Evolutionary conservation across 345 rosid genomes (phyloP), one percentile per base, ranked within the genome.

Genomic region (Diplotaxis tenuifolia): DNA sequence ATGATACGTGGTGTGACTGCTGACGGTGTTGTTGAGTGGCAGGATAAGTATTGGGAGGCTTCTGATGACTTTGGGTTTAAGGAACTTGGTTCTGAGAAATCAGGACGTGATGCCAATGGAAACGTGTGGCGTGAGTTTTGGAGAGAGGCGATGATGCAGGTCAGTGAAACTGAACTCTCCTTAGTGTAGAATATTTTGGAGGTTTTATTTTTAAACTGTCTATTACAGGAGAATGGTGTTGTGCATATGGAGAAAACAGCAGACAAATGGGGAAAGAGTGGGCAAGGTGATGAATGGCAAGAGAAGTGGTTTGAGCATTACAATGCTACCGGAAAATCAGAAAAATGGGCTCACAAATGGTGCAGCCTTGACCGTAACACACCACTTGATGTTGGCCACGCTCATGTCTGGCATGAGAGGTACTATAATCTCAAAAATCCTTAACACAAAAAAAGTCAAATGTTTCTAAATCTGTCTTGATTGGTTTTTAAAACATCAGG

Each of bases 371-470:
- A 94, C 82, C 98, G 95, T 15, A 82, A 82, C 56, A 91, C 89
- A 52, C 82, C 72, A 19, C 89, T 91, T 42, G 93, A 88, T 2
- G 90, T 77, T 75, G 98, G 98, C 42, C 98, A 94, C 80, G 97
- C 98, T 74, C 97, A 94, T 82, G 82, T 89, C 73, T 94, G 98
- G 96, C 98, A 94, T 58, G 98, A 94, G 79, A 94, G 96, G 98
- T 94, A 82, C 19, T 0, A 38, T 38, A 38, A 11, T 38, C 42
- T 9, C 14, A 67, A 22, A n/a, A 5, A 15, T 9, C n/a, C 18
- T 61, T 5, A 9, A 32, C 36, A 32, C 36, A 6, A 32, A 18
- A 34, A 1, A 15, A 11, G 6, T 12, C 11, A 1, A 6, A 10
- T 59, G 36, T 42, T 21, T 73, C 19, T 56, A 45, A 73, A 20